Evolutionary conservation across 169 alveolate species (phyloP).

Genomic region (Perkinsus chesapeaki): DNA sequence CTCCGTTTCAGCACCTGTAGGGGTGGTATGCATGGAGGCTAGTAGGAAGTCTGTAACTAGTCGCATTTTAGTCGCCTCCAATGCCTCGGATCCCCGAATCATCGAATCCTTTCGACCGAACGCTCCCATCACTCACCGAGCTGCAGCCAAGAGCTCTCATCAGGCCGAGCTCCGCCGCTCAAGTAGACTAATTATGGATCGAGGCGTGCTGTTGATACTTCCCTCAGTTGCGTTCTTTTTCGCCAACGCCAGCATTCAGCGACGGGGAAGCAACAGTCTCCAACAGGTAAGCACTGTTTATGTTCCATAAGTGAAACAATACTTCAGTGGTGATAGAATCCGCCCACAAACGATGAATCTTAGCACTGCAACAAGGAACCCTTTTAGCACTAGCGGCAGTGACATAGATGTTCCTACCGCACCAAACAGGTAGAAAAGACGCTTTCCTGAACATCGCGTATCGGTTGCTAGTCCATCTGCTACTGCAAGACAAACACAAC

Average conservation of each 20-base stretch:
- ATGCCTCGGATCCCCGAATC: not conserved
- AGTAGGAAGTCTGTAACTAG: too few species aligned
- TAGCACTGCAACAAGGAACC: not conserved
- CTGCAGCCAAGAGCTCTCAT: not conserved
- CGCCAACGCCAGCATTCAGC: not conserved
- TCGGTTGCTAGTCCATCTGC: not conserved
- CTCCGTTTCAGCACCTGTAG: not conserved
- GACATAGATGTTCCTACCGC: not conserved
- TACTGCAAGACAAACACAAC: not conserved
- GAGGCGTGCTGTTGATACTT: not conserved
- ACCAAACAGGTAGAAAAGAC: not conserved
- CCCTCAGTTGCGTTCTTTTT: not conserved
- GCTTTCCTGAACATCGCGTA: not conserved
- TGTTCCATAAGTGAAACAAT: not conserved
- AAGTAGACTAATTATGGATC: not conserved
- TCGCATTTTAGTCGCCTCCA: not conserved
- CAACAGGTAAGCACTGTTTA: not conserved
- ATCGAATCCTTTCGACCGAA: not conserved
- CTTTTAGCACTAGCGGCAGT: not conserved
- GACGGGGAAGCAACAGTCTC: not conserved
- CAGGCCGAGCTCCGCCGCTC: not conserved
- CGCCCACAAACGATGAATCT: not conserved
- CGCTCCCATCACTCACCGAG: not conserved
- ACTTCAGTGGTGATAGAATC: not conserved
- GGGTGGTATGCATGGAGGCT: not conserved